Evolutionary conservation across 1,139 yeast genomes (phyloP), one percentile per base, ranked within the genome.

Genomic region (Scheffersomyces cryptocercus): DNA sequence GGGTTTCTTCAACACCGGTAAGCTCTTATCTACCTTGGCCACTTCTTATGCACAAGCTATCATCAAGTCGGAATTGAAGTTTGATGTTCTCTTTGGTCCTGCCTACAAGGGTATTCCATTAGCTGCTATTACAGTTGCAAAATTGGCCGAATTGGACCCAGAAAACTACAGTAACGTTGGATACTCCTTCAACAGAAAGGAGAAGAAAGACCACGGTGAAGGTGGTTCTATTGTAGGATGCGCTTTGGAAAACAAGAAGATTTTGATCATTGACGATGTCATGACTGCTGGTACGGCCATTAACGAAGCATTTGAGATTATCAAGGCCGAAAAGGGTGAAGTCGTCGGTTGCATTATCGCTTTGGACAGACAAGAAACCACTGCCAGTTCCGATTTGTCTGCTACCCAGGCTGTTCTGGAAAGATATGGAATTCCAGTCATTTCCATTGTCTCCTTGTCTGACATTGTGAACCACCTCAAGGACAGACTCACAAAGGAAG

Each of bases 271-370:
- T 52, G 99, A 93, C 66, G 99, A 93, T 59, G 98, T 93, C 40
- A 91, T 93, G 83, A 93, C 98, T 47, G 98, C 99, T 3, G 99
- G 99, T 34, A 93, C 98, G 46, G 99, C 99, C 42, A 90, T 91
- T 62, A 87, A 86, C 58, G 98, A 93, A 68, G 97, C 98, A 0
- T 87, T 89, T 55, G 82, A 78, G 42, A 87, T 93, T 56, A 89
- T 93, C 57, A 73, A 73, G 24, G 71, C 62, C 26, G 93, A 84
- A 55, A 73, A 81, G 36, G 99, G 97, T 42, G 60, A 70, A 16
- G 86, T 89, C 29, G 88, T 82, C 36, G 99, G 96, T 3, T 81
- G 90, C 48, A 84, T 90, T 51, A 88, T 93, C 59, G 96, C 97
- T 20, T 79, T 93, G 57, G 99, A 93, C 66, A 84, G 99, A 74